Evolutionary conservation across 768 basidiomycete genomes (phyloP), one percentile per base, ranked within the genome.

Genomic region (Boletus bicolor): DNA sequence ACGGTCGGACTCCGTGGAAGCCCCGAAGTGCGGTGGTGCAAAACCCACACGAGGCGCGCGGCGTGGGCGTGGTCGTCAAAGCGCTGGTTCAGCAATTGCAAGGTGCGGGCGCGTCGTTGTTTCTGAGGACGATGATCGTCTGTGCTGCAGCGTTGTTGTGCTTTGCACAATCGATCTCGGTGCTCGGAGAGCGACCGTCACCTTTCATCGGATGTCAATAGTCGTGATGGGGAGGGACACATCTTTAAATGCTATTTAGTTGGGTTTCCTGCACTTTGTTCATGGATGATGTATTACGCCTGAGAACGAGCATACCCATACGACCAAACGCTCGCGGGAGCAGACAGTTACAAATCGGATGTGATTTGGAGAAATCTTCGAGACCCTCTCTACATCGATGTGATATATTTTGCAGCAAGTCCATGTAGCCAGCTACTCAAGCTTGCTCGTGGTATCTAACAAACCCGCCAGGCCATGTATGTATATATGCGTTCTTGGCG

Each of bases 391-490:
- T 56, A 49, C 60, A 49, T 7, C 34, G 47, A 32, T 43, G 47
- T 24, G 39, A 4, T 45, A 53, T 54, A 56, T 53, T 38, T 34
- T 30, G 37, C 42, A 55, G 47, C 60, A 62, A 62, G 61, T 58
- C 55, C 59, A 44, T 53, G 71, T 73, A 73, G 70, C 70, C 72
- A 54, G 70, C 70, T 71, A 71, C 70, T 52, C 53, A 26, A 60
- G 46, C 58, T 62, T 67, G 67, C 56, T 42, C 34, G 52, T 52
- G 52, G 46, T 56, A 54, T 56, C 28, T 21, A 55, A 63, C 53
- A 60, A 51, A 35, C 37, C 32, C 44, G 35, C 49, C 39, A 19
- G 15, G 37, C 35, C 35, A 28, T 26, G 19, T 12, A 35, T n/a
- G 24, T 35, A 36, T 32, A 28, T 28, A 34, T 45, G 34, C 19